These are phyloP conservation scores for Macrophomina pseudophaseolina DNA, from an alignment of 2,329 filamentous ascomycete genomes.

Conservation along the genomic window DNA sequence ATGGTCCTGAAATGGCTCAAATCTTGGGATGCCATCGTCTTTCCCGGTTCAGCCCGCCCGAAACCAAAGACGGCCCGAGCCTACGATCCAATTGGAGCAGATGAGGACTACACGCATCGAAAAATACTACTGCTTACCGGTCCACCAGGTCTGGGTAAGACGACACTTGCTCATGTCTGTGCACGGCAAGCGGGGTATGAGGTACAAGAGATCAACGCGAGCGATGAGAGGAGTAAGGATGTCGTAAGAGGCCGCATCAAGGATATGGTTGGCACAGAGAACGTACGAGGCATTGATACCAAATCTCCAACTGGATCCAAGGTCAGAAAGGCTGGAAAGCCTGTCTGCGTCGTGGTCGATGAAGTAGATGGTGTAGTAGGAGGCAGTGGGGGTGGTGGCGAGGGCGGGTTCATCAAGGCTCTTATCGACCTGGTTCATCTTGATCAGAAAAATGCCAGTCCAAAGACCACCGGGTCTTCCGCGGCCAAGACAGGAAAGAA, in stretches of 20 bases:
- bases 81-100: conserved; percentile 51
- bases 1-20: conserved; percentile 93
- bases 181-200: conserved; percentile 95
- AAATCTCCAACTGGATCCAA: conserved; percentile 57
- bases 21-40: conserved; percentile 90
- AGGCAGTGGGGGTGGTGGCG: conserved; percentile 73
- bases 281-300: conserved; percentile 74
- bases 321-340: conserved; percentile 75
- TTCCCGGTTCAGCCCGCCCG: conserved; percentile 72
- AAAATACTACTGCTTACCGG: conserved; percentile 92
- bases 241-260: conserved; percentile 91
- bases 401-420: conserved; percentile 94
- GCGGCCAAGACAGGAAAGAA: conserved; percentile 61
- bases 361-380: conserved; percentile 94
- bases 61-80: conserved; percentile 56
- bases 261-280: conserved; percentile 92
- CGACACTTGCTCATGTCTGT: conserved; percentile 93
- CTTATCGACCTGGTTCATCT: conserved; percentile 86
- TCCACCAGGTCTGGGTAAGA: conserved; percentile 92
- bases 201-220: conserved; percentile 96
- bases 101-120: conserved; percentile 74
- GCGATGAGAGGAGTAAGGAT: conserved; percentile 86
- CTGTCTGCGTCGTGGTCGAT: conserved; percentile 92
- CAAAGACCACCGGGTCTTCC: conserved; percentile 25
- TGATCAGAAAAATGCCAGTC: conserved; percentile 77